Evolutionary conservation across 176 grass and related monocot genomes (phyloP).

Genomic region (Hsuehochloa calcarea): DNA sequence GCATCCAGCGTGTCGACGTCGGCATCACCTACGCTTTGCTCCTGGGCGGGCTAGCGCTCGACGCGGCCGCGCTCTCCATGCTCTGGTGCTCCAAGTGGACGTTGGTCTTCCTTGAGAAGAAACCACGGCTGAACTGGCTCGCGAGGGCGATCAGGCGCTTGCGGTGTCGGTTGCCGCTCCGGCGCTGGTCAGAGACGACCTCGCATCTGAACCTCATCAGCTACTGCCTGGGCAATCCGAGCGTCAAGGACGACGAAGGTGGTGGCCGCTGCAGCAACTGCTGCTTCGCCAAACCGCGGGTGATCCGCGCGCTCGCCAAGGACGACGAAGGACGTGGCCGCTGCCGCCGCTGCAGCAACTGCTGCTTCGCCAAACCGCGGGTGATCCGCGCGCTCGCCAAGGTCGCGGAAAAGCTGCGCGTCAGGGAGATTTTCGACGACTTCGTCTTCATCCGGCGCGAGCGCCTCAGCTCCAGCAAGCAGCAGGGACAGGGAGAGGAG

Average conservation of each 20-base stretch:
- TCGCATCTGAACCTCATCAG: constrained; percentile 37
- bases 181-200: constrained; percentile 22
- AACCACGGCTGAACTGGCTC: rapidly evolving
- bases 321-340: too few relatives aligned
- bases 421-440: constrained; percentile 17
- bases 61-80: constrained; percentile 14
- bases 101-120: not conserved
- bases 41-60: constrained; percentile 36
- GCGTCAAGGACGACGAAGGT: not conserved
- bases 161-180: not conserved
- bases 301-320: too few relatives aligned
- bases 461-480: not conserved
- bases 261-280: too few relatives aligned
- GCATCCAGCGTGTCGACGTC: constrained; percentile 1
- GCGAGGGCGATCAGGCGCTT: rapidly evolving
- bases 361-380: not conserved
- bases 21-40: constrained; percentile 57
- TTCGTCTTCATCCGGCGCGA: constrained; percentile 9
- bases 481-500: rapidly evolving
- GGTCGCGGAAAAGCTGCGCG: rapidly evolving
- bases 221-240: constrained; percentile 11
- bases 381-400: not conserved
- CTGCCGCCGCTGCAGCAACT: too few relatives aligned
- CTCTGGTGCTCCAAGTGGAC: constrained; percentile 23
- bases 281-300: too few relatives aligned